Conservation (phyloP, 148 eudicot species). For the Rhododendron kiyosumense region DNA sequence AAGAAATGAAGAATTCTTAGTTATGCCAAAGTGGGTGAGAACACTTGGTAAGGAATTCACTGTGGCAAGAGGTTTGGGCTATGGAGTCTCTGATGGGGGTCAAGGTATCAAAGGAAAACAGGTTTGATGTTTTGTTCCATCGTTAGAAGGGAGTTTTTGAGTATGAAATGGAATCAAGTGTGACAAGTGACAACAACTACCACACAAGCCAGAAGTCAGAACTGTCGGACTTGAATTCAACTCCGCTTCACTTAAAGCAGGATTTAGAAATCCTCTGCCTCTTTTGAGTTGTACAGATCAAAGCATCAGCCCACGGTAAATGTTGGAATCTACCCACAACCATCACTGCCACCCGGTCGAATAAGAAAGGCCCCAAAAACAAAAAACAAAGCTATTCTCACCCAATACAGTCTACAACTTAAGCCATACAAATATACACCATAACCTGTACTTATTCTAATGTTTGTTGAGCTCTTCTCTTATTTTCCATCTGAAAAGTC, state of each 20-base stretch:
- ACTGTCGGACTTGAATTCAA: background rate
- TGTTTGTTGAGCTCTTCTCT: background rate
- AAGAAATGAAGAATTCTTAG: too few relatives aligned
- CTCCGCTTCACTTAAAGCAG: background rate
- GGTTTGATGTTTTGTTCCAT: too few relatives aligned
- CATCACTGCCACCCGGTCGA: background rate
- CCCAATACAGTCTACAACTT: background rate
- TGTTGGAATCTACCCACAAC: background rate
- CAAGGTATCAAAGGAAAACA: too few relatives aligned
- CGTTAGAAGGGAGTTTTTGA: too few relatives aligned
- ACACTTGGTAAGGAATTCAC: too few relatives aligned
- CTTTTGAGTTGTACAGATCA: background rate
- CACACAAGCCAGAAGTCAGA: background rate
- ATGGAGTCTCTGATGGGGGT: too few relatives aligned
- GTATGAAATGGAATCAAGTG: background rate
- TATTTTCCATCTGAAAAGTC: background rate
- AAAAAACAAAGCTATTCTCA: background rate
- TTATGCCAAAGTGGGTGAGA: too few relatives aligned
- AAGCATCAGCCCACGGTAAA: background rate
- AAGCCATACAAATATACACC: background rate
- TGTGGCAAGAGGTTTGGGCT: too few relatives aligned
- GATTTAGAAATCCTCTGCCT: background rate
- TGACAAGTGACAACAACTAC: background rate
- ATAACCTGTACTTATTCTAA: background rate
- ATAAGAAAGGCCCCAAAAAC: background rate